Conservation (phyloP, 164 flowering plant species). For the Paratinospora sagittata region DNA sequence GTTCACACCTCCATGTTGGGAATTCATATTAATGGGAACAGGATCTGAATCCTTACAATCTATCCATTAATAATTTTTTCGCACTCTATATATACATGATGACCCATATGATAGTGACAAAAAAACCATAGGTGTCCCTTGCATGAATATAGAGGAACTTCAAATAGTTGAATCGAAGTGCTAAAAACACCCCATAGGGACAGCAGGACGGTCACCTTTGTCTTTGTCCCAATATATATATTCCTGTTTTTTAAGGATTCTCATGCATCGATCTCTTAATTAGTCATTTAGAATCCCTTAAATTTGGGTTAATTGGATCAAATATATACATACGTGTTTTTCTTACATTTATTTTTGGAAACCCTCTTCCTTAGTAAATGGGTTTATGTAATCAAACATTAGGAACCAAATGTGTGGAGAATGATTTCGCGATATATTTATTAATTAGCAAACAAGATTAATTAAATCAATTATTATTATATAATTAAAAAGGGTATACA, state of each 20-base stretch:
- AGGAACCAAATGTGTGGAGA: no score
- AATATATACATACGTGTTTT: background rate
- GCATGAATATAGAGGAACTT: slow-evolving; percentile 6
- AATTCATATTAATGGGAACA: background rate
- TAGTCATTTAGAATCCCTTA: background rate
- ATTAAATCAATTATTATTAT: no score
- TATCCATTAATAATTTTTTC: background rate
- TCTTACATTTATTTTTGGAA: background rate
- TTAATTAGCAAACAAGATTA: no score
- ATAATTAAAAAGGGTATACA: background rate
- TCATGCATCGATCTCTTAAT: background rate
- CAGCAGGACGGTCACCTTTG: slow-evolving; percentile 3
- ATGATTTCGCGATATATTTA: no score
- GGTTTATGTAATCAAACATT: no score
- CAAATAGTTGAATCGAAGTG: background rate
- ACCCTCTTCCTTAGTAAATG: no score
- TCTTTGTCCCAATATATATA: background rate
- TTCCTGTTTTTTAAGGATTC: background rate
- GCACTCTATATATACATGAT: no score
- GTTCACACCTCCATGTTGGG: slow-evolving; percentile 2
- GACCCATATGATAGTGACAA: slow-evolving; percentile 9
- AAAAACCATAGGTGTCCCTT: slow-evolving; percentile 4
- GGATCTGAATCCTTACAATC: background rate
- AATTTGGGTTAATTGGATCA: slow-evolving; percentile 1
- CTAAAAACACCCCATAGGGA: background rate